Percentiles rank a stretch among this genome's conserved stretches.
phyloP scores from a whole-genome alignment of 495 filamentous ascomycete species.

The Hypoxylon perforatum region DNA sequence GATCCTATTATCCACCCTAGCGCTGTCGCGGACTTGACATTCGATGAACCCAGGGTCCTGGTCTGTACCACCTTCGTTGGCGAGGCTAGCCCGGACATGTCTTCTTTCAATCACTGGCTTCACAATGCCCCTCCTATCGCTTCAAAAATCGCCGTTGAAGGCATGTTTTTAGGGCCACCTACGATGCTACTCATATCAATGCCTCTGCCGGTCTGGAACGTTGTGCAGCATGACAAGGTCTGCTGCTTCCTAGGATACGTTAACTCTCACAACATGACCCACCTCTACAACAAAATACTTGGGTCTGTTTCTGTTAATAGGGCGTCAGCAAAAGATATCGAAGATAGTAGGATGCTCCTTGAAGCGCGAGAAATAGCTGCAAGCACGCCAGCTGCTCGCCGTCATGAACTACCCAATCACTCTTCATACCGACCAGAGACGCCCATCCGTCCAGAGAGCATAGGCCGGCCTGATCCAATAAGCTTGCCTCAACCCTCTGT shows the following conservation, averaged over 20 bases:
- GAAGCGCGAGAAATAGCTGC: conserved; percentile 54
- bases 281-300: conserved; percentile 64
- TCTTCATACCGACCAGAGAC: conserved; percentile 48
- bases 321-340: conserved; percentile 57
- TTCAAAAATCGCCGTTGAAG: conserved; percentile 65
- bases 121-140: conserved; percentile 58
- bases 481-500: conserved; percentile 31
- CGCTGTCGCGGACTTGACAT: conserved; percentile 58
- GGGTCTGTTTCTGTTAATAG: conserved; percentile 50
- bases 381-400: conserved; percentile 43
- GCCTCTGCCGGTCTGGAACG: conserved; percentile 65
- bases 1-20: conserved; percentile 52
- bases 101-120: conserved; percentile 67
- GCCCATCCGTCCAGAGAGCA: conserved; percentile 44
- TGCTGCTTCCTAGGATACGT: conserved; percentile 67
- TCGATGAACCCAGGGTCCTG: conserved; percentile 64
- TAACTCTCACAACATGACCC: conserved; percentile 67
- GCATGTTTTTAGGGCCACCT: conserved; percentile 68
- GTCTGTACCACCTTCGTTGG: conserved; percentile 68
- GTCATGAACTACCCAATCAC: conserved; percentile 40
- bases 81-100: conserved; percentile 67
- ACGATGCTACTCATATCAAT: conserved; percentile 68
- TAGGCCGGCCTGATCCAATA: conserved; percentile 38
- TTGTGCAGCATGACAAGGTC: conserved; percentile 66
- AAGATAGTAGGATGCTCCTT: conserved; percentile 61